Evolutionary conservation across 306 rosid genomes (phyloP).

Genomic region (Elaeagnus macrophylla): DNA sequence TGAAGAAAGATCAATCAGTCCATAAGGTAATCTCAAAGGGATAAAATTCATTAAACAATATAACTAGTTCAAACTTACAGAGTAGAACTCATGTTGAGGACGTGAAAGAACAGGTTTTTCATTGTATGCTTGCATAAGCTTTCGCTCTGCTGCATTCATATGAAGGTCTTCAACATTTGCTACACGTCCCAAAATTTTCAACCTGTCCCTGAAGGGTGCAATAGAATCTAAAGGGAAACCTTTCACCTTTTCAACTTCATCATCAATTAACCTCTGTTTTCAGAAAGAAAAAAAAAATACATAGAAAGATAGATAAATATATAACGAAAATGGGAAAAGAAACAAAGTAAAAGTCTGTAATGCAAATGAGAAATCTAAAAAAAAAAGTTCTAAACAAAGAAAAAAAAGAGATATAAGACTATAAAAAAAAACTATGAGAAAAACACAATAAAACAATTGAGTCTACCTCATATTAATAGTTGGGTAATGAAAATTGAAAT

Average conservation of each 20-base stretch:
- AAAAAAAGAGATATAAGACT: too few species aligned
- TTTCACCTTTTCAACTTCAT: conserved; percentile 87
- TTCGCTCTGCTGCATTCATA: conserved; percentile 72
- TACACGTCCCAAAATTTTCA: conserved; percentile 92
- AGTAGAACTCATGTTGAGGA: conserved; percentile 89
- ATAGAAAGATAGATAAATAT: neutral
- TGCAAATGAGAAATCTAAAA: too few species aligned
- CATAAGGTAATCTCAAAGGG: neutral
- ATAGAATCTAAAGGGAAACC: conserved; percentile 76
- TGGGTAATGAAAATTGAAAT: neutral
- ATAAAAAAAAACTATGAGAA: too few species aligned
- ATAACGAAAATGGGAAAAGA: too few species aligned
- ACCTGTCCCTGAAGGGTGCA: conserved; percentile 70
- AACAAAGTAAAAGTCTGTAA: neutral
- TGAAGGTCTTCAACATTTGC: conserved; percentile 79
- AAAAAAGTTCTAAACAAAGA: too few species aligned
- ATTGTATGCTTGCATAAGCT: conserved; percentile 93
- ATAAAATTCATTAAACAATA: neutral
- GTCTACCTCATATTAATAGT: too few species aligned
- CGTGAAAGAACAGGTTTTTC: conserved; percentile 99
- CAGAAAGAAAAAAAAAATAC: neutral
- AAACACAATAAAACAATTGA: too few species aligned
- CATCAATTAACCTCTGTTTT: conserved; percentile 69
- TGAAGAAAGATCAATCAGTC: neutral
- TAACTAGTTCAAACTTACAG: conserved; percentile 30